Percentiles rank a stretch among this genome's conserved stretches.
Conservation (phyloP, 108 stramenopile species). For the Fragilariopsis cylindrus region DNA sequence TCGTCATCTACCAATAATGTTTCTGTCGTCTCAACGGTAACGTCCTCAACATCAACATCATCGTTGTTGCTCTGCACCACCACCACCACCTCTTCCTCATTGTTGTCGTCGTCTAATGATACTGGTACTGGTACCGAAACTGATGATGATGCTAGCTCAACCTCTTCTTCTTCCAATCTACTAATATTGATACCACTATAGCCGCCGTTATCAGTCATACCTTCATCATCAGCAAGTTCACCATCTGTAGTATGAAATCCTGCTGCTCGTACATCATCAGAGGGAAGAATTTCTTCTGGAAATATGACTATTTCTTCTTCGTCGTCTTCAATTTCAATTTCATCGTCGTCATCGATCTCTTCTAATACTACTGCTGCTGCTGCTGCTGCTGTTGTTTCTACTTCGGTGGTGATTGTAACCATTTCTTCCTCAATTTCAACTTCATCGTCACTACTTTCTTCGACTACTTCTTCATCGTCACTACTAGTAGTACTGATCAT, state of each 20-base stretch:
- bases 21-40: too few relatives aligned
- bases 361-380: too few relatives aligned
- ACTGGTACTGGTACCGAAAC: too few relatives aligned
- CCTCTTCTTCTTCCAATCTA: neutral
- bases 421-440: too few relatives aligned
- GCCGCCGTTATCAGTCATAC: neutral
- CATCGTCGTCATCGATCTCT: constrained; percentile 10
- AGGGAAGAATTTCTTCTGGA: neutral
- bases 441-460: constrained; percentile 20
- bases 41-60: constrained; percentile 12
- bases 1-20: too few relatives aligned
- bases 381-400: too few relatives aligned
- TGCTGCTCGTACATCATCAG: constrained; percentile 1
- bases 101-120: neutral
- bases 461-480: constrained; percentile 22
- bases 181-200: neutral
- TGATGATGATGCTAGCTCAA: neutral
- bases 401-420: too few relatives aligned
- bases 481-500: neutral
- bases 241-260: constrained; percentile 1
- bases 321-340: constrained; percentile 1
- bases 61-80: too few relatives aligned
- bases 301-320: constrained; percentile 16
- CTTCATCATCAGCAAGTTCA: constrained; percentile 3
- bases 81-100: neutral